Conservation (phyloP, 2,329 filamentous ascomycete species). For the Plenodomus lindquistii region DNA sequence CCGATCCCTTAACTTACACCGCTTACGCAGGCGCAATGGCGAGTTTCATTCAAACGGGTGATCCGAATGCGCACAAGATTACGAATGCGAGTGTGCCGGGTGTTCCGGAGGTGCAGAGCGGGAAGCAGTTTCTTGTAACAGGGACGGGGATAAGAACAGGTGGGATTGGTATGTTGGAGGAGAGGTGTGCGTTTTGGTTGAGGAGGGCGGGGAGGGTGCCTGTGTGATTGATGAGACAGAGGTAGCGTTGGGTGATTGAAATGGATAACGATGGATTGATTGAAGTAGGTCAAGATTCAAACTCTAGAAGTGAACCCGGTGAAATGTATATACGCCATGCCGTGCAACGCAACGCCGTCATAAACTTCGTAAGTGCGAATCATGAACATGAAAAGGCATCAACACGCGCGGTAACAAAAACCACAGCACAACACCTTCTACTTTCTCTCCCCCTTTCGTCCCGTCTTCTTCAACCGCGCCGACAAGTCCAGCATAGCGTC, state of each 20-base stretch:
- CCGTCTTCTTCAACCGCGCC: conserved; percentile 49
- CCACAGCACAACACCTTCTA: no score
- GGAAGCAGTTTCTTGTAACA: conserved; percentile 57
- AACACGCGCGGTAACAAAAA: no score
- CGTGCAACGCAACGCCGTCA: no score
- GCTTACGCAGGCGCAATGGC: conserved; percentile 64
- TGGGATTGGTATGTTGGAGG: conserved; percentile 45
- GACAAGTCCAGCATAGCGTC: conserved; percentile 50
- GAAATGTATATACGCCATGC: no score
- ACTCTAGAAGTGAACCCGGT: no score
- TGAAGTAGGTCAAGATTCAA: no score
- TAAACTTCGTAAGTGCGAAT: background rate
- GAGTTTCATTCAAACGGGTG: conserved; percentile 62
- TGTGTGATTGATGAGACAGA: no score
- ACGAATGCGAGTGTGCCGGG: conserved; percentile 50
- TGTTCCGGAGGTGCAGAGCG: conserved; percentile 51
- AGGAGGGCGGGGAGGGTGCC: conserved; percentile 52
- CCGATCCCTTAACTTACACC: conserved; percentile 58
- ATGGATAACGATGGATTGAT: no score
- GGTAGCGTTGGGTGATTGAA: background rate
- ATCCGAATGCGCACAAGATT: conserved; percentile 62
- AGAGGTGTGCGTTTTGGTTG: conserved; percentile 60
- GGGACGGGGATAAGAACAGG: conserved; percentile 51
- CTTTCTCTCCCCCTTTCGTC: conserved; percentile 48
- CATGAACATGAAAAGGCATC: no score